Percentiles rank a stretch among this genome's conserved stretches.
Conservation (phyloP, 169 alveolate species). For the Ichthyophthirius multifiliis region DNA sequence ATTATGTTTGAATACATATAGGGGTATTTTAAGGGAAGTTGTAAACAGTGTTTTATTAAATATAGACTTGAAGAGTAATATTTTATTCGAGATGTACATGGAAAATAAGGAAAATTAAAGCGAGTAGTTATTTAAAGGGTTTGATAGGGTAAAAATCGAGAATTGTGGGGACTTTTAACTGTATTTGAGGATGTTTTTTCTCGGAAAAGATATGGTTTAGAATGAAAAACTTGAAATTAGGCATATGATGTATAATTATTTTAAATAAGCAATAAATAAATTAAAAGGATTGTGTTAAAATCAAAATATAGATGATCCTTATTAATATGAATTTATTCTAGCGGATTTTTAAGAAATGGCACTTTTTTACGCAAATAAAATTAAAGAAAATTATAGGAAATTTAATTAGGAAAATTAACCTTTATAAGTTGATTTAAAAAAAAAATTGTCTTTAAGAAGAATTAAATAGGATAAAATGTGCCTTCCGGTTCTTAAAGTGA, state of each 20-base stretch:
- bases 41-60: not conserved
- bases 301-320: not conserved
- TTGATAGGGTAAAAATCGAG: not conserved
- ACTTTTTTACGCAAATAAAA: not conserved
- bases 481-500: not conserved
- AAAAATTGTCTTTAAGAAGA: not conserved
- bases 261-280: not conserved
- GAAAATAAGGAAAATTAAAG: not conserved
- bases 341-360: not conserved
- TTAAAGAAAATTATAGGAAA: not conserved
- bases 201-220: not conserved
- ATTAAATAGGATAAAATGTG: not conserved
- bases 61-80: not conserved
- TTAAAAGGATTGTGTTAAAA: not conserved
- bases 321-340: not conserved
- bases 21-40: not conserved
- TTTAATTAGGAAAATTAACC: not conserved
- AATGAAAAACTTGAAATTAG: not conserved
- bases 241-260: not conserved
- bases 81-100: not conserved
- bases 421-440: no score
- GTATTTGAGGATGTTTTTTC: not conserved
- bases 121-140: not conserved
- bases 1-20: not conserved
- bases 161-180: not conserved